These are phyloP conservation scores for Rhizopus microsporus DNA, from an alignment of 371 early-diverging fungal species.

Conservation along the genomic window DNA sequence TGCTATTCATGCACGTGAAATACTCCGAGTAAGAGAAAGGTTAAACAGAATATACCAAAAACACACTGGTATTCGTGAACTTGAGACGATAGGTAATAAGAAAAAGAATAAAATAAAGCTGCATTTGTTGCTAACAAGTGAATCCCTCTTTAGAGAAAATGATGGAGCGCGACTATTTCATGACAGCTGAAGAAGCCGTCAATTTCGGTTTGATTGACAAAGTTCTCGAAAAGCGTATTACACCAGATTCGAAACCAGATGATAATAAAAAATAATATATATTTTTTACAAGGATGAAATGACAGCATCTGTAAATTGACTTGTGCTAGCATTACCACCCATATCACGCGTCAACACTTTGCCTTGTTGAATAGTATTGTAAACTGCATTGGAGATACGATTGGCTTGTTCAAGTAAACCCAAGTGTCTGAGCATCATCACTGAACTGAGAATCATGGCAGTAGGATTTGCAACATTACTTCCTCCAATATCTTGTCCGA, in stretches of 20 bases:
- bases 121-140: too few relatives aligned
- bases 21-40: constrained; percentile 84
- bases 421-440: constrained; percentile 92
- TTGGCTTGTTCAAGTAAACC: constrained; percentile 83
- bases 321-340: constrained; percentile 66
- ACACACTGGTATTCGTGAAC: constrained; percentile 81
- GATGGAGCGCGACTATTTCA: constrained; percentile 95
- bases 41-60: constrained; percentile 86
- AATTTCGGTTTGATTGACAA: constrained; percentile 93
- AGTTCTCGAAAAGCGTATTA: constrained; percentile 66
- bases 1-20: constrained; percentile 96
- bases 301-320: constrained; percentile 88
- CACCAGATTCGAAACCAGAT: constrained; percentile 36
- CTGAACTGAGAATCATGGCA: constrained; percentile 84
- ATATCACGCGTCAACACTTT: constrained; percentile 45
- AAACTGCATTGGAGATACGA: constrained; percentile 77
- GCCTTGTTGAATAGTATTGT: constrained; percentile 32
- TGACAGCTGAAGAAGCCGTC: constrained; percentile 91
- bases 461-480: constrained; percentile 93
- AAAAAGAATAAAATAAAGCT: neutral
- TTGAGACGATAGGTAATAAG: constrained; percentile 79
- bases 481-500: constrained; percentile 92
- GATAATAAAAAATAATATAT: constrained; percentile 19
- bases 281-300: constrained; percentile 62
- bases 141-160: constrained; percentile 56